A percentile compares a stretch with the other conserved stretches of the same genome.
Evolutionary conservation across 306 rosid genomes (phyloP).

Genomic region (Luffa acutangula): DNA sequence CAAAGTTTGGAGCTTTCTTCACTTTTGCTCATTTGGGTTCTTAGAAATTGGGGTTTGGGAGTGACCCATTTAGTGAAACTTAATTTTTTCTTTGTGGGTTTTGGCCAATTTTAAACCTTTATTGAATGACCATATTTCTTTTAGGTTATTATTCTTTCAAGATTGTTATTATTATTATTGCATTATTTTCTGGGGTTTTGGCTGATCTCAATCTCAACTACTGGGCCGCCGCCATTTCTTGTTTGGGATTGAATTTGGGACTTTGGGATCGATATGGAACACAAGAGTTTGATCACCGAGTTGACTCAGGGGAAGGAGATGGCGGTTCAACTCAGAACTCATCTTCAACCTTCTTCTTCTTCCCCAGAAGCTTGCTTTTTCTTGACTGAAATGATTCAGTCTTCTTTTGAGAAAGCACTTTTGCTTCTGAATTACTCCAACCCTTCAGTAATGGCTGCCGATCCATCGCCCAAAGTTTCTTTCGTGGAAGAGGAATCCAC

Average conservation of each 20-base stretch:
- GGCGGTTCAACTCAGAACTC: constrained; percentile 31
- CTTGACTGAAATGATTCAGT: constrained; percentile 35
- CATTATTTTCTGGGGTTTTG: not conserved
- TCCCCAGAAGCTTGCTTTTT: constrained; percentile 8
- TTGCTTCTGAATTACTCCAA: constrained; percentile 15
- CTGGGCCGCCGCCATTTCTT: not conserved
- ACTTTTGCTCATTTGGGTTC: not conserved
- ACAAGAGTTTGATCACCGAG: constrained; percentile 30
- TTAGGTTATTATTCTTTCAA: not conserved
- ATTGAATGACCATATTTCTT: not conserved
- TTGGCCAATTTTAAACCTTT: not conserved
- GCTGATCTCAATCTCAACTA: not conserved
- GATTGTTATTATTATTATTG: not conserved
- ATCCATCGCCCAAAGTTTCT: constrained; percentile 18
- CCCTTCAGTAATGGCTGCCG: constrained; percentile 4
- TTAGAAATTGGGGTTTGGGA: not conserved
- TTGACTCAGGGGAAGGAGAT: constrained; percentile 38
- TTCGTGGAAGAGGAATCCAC: constrained; percentile 9
- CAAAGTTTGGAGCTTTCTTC: not conserved
- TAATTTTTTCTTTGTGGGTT: not conserved
- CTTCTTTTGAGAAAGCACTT: constrained; percentile 32
- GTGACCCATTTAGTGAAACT: not conserved
- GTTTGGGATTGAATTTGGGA: not conserved
- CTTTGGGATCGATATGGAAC: not conserved
- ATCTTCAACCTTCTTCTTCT: constrained; percentile 18